Evolutionary conservation across 169 alveolate species (phyloP), one percentile per base, ranked within the genome.

Genomic region (Plasmodium sp.): DNA sequence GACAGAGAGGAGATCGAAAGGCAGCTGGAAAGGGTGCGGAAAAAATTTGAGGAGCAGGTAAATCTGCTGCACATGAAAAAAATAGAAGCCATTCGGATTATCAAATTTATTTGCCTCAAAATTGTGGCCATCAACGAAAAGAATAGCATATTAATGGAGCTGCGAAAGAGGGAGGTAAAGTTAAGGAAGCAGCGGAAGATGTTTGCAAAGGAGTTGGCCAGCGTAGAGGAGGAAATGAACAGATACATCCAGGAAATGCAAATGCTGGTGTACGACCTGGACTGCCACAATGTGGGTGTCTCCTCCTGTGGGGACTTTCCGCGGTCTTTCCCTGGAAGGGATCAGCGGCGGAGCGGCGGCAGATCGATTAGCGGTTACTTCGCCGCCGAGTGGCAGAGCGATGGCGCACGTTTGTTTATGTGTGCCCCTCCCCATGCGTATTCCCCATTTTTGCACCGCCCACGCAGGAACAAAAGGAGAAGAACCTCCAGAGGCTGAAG

Each of bases 121-220:
- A 75, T 86, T 12, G 45, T 72, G 9, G 16, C 92, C 5, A 84
- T 81, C 10, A 81, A 81, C 27, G 92, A 86, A n/a, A 84, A 86
- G 54, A 80, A 83, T 41, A 67, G 62, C 41, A 81, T 84, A 33
- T 75, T 77, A 36, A 71, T 48, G 41, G 84, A 73, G 39, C 22
- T 80, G 54, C 41, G 72, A 56, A 86, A 86, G 71, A 86, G 33
- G 43, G 90, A 80, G 31, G 43, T 51, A 22, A 58, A 84, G 48
- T 58, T 62, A 39, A 84, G 92, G 92, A 93, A 90, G 51, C 94
- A 95, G 73, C 54, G 75, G 45, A 74, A 34, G 54, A 34, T 39
- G 22, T 56, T 91, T 81, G 84, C 39, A 58, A 81, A 93, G 45
- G 92, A 75, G 58, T 72, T 81, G 80, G 45, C 84, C n/a, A 62